Evolutionary conservation across 2,329 filamentous ascomycete genomes (phyloP).

Genomic region (Blastomyces silverae): DNA sequence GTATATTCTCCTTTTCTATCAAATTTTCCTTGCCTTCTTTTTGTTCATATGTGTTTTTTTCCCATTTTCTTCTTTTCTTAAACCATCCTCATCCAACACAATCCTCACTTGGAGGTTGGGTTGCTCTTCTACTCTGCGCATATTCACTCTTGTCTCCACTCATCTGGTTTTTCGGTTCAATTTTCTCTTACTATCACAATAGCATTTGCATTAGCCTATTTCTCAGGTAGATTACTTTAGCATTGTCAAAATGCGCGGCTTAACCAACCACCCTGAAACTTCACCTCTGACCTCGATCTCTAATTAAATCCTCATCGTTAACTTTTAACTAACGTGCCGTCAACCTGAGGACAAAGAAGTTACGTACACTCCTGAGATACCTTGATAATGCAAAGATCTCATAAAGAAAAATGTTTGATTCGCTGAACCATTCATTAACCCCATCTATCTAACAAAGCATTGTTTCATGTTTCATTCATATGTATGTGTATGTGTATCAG

Average conservation of each 20-base stretch:
- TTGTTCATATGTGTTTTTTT: neutral
- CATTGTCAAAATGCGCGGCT: neutral
- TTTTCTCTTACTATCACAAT: neutral
- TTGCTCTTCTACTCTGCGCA: neutral
- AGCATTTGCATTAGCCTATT: neutral
- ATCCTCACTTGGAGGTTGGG: neutral
- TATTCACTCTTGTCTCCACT: neutral
- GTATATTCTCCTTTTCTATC: no score
- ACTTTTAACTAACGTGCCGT: neutral
- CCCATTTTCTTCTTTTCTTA: neutral
- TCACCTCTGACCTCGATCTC: neutral
- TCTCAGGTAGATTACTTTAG: neutral
- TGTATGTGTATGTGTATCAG: slow-evolving; percentile 10
- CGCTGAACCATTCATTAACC: neutral
- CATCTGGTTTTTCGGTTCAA: neutral
- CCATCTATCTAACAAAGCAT: neutral
- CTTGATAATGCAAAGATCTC: neutral
- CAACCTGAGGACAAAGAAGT: neutral
- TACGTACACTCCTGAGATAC: neutral
- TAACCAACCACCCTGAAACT: neutral
- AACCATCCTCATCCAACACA: neutral
- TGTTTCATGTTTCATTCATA: slow-evolving; percentile 18
- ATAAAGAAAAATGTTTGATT: slow-evolving; percentile 1
- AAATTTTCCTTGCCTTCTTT: neutral
- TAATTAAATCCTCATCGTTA: neutral